A percentile compares a stretch with the other conserved stretches of the same genome.
These are phyloP conservation scores for Botryobasidium botryosum DNA, from an alignment of 768 basidiomycete species.

Conservation along the genomic window DNA sequence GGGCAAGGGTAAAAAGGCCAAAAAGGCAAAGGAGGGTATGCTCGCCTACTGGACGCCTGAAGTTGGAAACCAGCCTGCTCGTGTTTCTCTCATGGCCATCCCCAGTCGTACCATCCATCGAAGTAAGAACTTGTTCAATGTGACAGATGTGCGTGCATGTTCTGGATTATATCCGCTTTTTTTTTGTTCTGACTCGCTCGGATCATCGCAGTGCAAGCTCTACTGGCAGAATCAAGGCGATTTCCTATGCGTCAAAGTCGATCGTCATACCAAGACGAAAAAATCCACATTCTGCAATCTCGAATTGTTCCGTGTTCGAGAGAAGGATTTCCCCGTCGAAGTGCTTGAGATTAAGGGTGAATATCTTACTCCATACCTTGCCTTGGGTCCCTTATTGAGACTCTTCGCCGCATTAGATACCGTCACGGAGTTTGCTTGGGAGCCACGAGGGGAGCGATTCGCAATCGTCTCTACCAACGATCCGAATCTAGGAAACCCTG, in stretches of 20 bases:
- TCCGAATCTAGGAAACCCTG: conserved; percentile 80
- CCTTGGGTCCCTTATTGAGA: not conserved
- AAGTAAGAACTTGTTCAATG: conserved; percentile 95
- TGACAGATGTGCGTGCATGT: conserved; percentile 59
- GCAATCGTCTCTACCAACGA: conserved; percentile 89
- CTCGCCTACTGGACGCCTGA: conserved; percentile 97
- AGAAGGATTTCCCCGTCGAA: conserved; percentile 96
- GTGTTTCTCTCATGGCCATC: conserved; percentile 84
- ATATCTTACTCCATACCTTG: not conserved
- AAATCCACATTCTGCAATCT: conserved; percentile 97
- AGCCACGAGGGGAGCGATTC: conserved; percentile 93
- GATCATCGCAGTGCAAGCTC: conserved; percentile 62
- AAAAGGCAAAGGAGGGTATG: conserved; percentile 75
- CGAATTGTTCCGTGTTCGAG: conserved; percentile 92
- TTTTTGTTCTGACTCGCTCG: not conserved
- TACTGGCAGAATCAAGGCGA: conserved; percentile 98
- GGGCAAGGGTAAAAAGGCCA: conserved; percentile 29
- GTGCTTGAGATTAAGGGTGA: conserved; percentile 92
- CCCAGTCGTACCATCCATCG: conserved; percentile 70
- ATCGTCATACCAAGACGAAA: conserved; percentile 96
- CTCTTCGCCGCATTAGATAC: conserved; percentile 38
- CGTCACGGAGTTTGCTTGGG: conserved; percentile 95
- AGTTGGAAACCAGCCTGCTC: conserved; percentile 87
- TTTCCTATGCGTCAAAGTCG: conserved; percentile 97
- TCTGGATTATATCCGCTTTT: not conserved